phyloP scores from a whole-genome alignment of 805 yeast species.

The Schwanniomyces sp. region DNA sequence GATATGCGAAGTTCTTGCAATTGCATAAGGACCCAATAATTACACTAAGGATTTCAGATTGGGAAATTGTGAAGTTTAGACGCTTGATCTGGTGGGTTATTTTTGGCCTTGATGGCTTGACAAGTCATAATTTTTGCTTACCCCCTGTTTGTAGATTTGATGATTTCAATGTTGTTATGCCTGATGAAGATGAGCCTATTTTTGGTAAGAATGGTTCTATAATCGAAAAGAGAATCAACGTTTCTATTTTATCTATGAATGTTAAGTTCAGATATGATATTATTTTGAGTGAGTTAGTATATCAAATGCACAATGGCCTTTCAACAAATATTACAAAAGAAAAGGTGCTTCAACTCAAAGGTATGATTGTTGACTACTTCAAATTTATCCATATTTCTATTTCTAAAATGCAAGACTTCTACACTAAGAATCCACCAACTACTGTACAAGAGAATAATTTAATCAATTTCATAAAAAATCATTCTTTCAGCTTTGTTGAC shows the following conservation, averaged over 20 bases:
- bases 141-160: conserved; percentile 53
- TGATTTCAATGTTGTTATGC: conserved; percentile 58
- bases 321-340: conserved; percentile 41
- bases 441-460: conserved; percentile 44
- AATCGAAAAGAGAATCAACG: conserved; percentile 37
- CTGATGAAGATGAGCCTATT: conserved; percentile 45
- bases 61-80: conserved; percentile 50
- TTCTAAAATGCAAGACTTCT: conserved; percentile 32
- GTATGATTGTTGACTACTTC: conserved; percentile 50
- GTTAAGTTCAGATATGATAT: conserved; percentile 53
- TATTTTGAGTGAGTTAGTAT: conserved; percentile 54
- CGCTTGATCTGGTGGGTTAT: conserved; percentile 70
- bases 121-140: conserved; percentile 54
- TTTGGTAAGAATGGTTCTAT: conserved; percentile 26
- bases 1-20: conserved; percentile 56
- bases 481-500: conserved; percentile 55
- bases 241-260: conserved; percentile 49
- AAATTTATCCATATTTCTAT: conserved; percentile 51
- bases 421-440: conserved; percentile 35
- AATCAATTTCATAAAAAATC: conserved; percentile 46
- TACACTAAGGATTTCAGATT: conserved; percentile 48
- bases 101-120: conserved; percentile 56
- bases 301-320: conserved; percentile 48
- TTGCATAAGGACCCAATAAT: conserved; percentile 61
- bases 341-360: conserved; percentile 46